Evolutionary conservation across 768 basidiomycete genomes (phyloP), one percentile per base, ranked within the genome.

Genomic region (Leccinum disarticulatum): DNA sequence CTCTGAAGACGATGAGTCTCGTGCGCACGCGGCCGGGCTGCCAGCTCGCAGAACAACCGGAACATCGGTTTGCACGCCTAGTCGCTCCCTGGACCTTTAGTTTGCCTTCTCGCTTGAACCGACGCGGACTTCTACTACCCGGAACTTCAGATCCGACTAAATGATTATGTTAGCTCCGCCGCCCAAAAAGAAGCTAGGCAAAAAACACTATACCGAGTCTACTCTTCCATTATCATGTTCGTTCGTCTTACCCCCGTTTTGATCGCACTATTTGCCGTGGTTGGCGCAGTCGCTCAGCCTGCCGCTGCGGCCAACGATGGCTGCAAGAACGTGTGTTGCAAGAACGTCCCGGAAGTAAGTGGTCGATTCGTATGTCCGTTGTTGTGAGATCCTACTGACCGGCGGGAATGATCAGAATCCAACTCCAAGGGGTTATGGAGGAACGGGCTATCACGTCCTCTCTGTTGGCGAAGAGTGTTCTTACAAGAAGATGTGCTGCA

Each of bases 401-500:
- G 38, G 5, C 14, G 35, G 35, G 6, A 17, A n/a, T 10, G 3
- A 9, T 4, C 7, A 8, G 9, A 14, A 8, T 28, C 33, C 13
- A 63, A 3, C 22, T 11, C 33, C 50, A 41, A 41, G 6, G 5
- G 53, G 62, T 35, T 63, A 7, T 6, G 17, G 47, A 36, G 57
- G 54, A 6, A 2, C 22, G 7, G 2, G 1, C 10, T 64, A 62
- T n/a, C 50, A n/a, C 35, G 0, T 7, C 15, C 2, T 54, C 6
- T 0, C 13, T 30, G 8, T 36, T 28, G 28, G 30, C 4, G 30
- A 2, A 14, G 0, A 15, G 14, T 63, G 62, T 51, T 3, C 46
- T 4, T 28, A 62, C 51, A 49, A 14, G 22, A 41, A 62, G 30
- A 6, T 62, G 14, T 62, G 61, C 28, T 62, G 61, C 46, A 28